Base-by-base conservation (phyloP, 192 early-diverging fungal genomes). In the Dissophora globulifera region DNA sequence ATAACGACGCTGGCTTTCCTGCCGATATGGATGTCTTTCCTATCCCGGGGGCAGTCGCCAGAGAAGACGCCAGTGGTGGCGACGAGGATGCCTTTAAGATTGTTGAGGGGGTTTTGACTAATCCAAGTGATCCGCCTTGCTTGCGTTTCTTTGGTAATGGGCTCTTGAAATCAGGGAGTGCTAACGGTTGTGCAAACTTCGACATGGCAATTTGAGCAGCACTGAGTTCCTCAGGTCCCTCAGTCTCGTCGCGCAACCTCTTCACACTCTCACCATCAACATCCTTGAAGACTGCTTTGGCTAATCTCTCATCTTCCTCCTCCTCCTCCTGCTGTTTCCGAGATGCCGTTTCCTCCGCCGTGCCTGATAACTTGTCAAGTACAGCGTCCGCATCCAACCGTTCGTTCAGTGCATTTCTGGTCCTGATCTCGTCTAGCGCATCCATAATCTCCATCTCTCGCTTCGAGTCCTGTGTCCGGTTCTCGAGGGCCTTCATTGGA, bases 401-500 rank as follows among this genome's bases (percentile, higher is more conserved):
- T 60, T 97, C 98, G 25, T 81, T 89, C 23, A 83, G 70, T 0
- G 97, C 95, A 66, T 98, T 99, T 51, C 86, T 79, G 25, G 94
- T 92, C 8, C 94, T 82, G 38, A 99, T 92, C 70, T 99, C 97
- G 62, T 98, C 98, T 63, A 99, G 65, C 0, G 93, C 94, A 75
- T 99, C 97, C 63, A 99, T 82, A 53, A 96, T 93, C 53, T 99
- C 97, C 95, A 99, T 97, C 59, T 99, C 98, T 11, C 94, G 72
- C 56, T 97, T 95, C 2, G 94, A 94, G 62, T 96, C 95, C 52
- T 92, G 69, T 0, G 98, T 99, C 10, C 97, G 81, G 62, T 94
- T 96, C 67, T 99, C 98, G 15, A 99, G 84, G 0, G 93, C 94
- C 83, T 90, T 91, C 87, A 99, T 98, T 8, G 96, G 95, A 53